phyloP scores from a whole-genome alignment of 2,329 filamentous ascomycete genomes.

The Raffaelea arxii region DNA sequence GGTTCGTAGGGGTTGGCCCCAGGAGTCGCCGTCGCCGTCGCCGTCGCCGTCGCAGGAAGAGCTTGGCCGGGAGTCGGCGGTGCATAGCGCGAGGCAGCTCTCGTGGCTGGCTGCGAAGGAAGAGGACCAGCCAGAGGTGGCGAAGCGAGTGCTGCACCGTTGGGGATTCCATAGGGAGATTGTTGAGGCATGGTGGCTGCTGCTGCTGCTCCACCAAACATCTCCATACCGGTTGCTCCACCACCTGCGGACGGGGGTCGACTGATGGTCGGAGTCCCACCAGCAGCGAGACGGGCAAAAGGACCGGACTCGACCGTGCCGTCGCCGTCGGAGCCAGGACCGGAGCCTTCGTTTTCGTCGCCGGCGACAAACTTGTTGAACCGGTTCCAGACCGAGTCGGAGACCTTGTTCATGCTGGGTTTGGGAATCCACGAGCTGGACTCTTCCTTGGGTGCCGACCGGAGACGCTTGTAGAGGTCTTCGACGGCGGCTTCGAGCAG shows the following conservation, averaged over 20 bases:
- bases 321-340: conserved; percentile 43
- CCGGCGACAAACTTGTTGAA: conserved; percentile 97
- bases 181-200: conserved; percentile 10
- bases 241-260: conserved; percentile 59
- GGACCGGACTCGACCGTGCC: conserved; percentile 57
- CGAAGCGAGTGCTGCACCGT: conserved; percentile 19
- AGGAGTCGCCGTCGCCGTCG: conserved; percentile 17
- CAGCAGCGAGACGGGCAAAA: conserved; percentile 65
- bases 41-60: neutral
- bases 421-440: conserved; percentile 86
- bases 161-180: conserved; percentile 22
- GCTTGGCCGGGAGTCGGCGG: conserved; percentile 20
- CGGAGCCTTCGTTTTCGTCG: conserved; percentile 64
- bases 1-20: conserved; percentile 18
- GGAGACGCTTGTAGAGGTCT: conserved; percentile 73
- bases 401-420: conserved; percentile 92
- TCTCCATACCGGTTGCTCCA: conserved; percentile 56
- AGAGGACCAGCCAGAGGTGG: conserved; percentile 17
- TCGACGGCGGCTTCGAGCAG: conserved; percentile 67
- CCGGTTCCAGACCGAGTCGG: conserved; percentile 77
- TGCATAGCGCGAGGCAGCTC: conserved; percentile 41
- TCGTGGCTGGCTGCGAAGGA: conserved; percentile 29
- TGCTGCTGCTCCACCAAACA: conserved; percentile 51
- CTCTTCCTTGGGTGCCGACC: conserved; percentile 73
- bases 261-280: conserved; percentile 67